Evolutionary conservation across 805 yeast genomes (phyloP).

Genomic region (Candida hungchunana): DNA sequence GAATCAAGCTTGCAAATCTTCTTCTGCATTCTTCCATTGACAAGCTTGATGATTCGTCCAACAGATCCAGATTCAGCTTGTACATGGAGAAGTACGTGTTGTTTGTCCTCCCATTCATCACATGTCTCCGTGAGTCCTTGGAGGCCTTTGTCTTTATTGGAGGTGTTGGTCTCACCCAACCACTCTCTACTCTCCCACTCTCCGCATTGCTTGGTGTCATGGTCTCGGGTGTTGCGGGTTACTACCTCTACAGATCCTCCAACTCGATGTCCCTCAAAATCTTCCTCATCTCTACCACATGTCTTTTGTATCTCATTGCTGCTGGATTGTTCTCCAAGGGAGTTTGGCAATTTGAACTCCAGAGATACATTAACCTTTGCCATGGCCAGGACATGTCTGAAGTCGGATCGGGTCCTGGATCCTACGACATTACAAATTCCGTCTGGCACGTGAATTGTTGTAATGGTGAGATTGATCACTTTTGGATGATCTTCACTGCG

Average conservation of each 20-base stretch:
- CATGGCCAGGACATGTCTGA: constrained; percentile 84
- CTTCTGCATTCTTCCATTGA: constrained; percentile 30
- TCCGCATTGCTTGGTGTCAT: constrained; percentile 57
- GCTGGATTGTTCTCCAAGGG: constrained; percentile 86
- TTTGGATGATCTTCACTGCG: constrained; percentile 89
- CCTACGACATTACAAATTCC: constrained; percentile 72
- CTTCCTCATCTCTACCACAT: constrained; percentile 70
- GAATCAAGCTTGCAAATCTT: constrained; percentile 48
- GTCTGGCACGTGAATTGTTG: constrained; percentile 97
- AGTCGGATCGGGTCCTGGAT: constrained; percentile 90
- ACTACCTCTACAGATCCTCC: constrained; percentile 70
- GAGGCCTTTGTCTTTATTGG: constrained; percentile 92
- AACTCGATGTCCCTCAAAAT: constrained; percentile 70
- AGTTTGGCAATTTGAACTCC: constrained; percentile 85
- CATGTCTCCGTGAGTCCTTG: constrained; percentile 83
- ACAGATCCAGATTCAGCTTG: constrained; percentile 26
- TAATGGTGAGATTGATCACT: constrained; percentile 87
- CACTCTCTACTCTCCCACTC: constrained; percentile 58
- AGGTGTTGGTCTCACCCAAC: constrained; percentile 77
- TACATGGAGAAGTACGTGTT: constrained; percentile 60
- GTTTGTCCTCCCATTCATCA: constrained; percentile 76
- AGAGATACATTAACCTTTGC: constrained; percentile 66
- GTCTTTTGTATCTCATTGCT: constrained; percentile 77
- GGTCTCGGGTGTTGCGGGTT: constrained; percentile 61
- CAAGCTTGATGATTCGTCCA: constrained; percentile 12